Evolutionary conservation across 345 rosid species (phyloP), one percentile per base, ranked within the genome.

Genomic region (Populus simonii): DNA sequence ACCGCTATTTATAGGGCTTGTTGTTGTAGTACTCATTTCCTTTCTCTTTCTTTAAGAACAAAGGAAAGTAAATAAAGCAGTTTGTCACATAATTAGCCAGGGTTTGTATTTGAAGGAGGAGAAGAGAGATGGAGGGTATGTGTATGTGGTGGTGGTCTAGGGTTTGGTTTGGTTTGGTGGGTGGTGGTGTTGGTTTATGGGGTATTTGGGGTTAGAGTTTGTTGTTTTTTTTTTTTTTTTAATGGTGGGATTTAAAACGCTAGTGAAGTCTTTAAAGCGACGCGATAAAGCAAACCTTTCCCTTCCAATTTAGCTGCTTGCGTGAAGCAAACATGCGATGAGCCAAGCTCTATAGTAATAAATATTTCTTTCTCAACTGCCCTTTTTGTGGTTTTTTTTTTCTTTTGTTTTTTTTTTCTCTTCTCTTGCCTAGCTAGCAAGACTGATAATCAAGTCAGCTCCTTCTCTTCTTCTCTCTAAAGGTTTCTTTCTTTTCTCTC

Each of bases 251-350:
- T 79, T 86, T 79, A 71, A 79, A 89, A 83, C 74, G 82, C 79
- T 71, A 35, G 63, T 75, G 82, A 84, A 90, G 90, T 68, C 97
- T 95, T 95, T 90, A 93, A 93, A 92, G 99, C 94, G 92, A 93
- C 88, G 99, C 99, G 92, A 92, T 80, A 86, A 87, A 90, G 89
- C 92, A 90, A 88, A 86, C 78, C 86, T 79, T 47, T 79, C 76
- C 78, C 85, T 68, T 79, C 76, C 78, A 83, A 80, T 89, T 89
- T 87, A 89, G 98, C 92, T 87, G 92, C 86, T 95, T 95, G 97
- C 99, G 99, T 95, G 97, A 95, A 95, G 98, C 94, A 95, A 94
- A 90, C 97, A 92, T 89, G 94, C 89, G 92, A 91, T 87, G 83
- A 87, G 91, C 80, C 88, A 79, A 74, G 73, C 79, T 83, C 68